phyloP scores from a whole-genome alignment of 2,329 filamentous ascomycete species.

The Chalaropsis ovoidea region DNA sequence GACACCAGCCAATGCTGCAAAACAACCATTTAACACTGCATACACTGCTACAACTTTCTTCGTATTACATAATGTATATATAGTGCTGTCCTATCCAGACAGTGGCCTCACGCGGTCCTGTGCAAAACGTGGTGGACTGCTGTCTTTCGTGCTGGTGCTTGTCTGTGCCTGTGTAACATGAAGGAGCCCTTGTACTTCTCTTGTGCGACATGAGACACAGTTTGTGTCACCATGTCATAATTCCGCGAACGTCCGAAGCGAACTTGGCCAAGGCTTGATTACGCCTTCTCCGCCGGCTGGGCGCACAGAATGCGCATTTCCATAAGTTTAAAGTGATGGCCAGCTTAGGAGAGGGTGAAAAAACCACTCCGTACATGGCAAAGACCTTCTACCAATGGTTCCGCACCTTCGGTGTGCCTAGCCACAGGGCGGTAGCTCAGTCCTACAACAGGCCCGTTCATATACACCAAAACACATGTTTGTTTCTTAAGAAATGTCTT shows the following conservation, averaged over 20 bases:
- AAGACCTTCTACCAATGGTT: neutral
- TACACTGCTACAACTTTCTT: neutral
- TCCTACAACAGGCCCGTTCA: neutral
- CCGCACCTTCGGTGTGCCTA: neutral
- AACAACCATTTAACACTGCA: neutral
- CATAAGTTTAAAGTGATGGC: neutral
- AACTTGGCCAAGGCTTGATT: neutral
- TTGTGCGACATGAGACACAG: neutral
- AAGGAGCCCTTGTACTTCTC: neutral
- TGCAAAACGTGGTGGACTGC: neutral
- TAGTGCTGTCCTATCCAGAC: neutral
- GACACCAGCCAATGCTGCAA: neutral
- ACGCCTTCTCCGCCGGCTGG: neutral
- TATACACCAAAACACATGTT: neutral
- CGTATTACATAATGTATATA: neutral
- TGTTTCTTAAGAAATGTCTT: neutral
- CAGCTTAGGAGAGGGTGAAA: neutral
- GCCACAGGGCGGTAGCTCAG: neutral
- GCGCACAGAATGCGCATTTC: neutral
- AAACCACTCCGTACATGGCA: neutral
- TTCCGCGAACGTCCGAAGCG: conserved; percentile 9
- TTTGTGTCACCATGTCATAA: neutral
- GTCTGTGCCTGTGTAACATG: neutral
- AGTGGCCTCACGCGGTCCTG: neutral
- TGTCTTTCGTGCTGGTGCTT: neutral